Evolutionary conservation across 768 basidiomycete species (phyloP).

Genomic region (Termitomyces sp.): DNA sequence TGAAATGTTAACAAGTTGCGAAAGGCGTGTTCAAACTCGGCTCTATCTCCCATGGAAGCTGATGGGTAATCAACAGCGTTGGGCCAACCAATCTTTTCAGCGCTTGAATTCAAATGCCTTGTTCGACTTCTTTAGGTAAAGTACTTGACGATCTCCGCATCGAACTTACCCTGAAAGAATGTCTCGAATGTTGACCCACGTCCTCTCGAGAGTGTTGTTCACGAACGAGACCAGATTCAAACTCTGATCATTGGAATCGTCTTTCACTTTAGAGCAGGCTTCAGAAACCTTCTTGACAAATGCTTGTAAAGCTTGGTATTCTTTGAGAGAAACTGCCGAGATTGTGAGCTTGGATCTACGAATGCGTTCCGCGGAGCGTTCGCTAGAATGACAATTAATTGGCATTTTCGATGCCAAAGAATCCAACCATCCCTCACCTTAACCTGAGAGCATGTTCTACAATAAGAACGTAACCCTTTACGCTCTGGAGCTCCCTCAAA

Average conservation of each 20-base stretch:
- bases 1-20: conserved; percentile 73
- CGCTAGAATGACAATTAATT: conserved; percentile 32
- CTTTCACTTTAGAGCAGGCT: conserved; percentile 40
- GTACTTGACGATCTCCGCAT: not conserved
- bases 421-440: conserved; percentile 42
- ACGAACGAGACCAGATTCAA: conserved; percentile 62
- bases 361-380: conserved; percentile 50
- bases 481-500: conserved; percentile 69
- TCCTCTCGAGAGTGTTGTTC: conserved; percentile 53
- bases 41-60: conserved; percentile 42
- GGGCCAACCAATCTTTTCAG: conserved; percentile 87
- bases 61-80: conserved; percentile 58
- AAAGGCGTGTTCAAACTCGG: conserved; percentile 72
- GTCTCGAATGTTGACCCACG: conserved; percentile 74
- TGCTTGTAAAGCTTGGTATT: conserved; percentile 55
- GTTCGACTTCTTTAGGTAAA: conserved; percentile 4
- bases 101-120: conserved; percentile 57
- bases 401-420: not conserved
- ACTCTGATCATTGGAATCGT: conserved; percentile 38
- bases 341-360: conserved; percentile 30
- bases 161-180: conserved; percentile 53
- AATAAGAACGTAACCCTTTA: conserved; percentile 71
- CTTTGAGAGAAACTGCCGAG: conserved; percentile 39
- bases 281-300: conserved; percentile 48
- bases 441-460: conserved; percentile 64